Base-by-base conservation (phyloP, 805 yeast genomes). In the Starmerella kuoi region DNA sequence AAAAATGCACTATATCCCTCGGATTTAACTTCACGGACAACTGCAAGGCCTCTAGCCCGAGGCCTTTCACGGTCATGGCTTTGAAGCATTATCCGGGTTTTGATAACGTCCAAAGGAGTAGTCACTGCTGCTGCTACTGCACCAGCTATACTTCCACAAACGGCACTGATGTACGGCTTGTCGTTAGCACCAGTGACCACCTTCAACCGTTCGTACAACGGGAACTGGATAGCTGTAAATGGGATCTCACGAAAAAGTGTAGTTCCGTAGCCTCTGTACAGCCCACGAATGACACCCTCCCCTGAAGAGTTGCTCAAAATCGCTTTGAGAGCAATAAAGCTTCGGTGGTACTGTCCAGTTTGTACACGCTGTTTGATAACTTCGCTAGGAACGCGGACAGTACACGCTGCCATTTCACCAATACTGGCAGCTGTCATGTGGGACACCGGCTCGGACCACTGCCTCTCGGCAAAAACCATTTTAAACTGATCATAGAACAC, bases 211-310 rank as follows among this genome's bases (percentile, higher is more conserved):
- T 91, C 99, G 59, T 91, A 91, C 30, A 91, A 62, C 4, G 98
- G 98, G 64, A 87, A 91, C 58, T 91, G 98, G 43, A 91, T 85
- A 59, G 87, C 70, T 0, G 99, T 91, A 64, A 91, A 91, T 4
- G 99, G 98, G 35, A 91, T 88, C 55, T 91, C 99, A 46, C 99
- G 70, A 76, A 87, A 70, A 32, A 91, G 79, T 1, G 99, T 91
- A 12, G 94, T 77, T 19, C 74, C 68, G 86, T 94, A 91, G 6
- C 99, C 99, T 51, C 97, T 69, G 58, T 91, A 91, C 4, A 91
- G 66, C 2, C 95, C 95, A 30, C 71, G 63, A 19, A 81, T 51
- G 0, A 76, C 65, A 3, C 95, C 94, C 60, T 85, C 94, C 1
- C 91, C 88, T 1, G 77, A 67, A 47, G 70, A 63, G 58, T 83